A percentile compares a stretch with the other conserved stretches of the same genome.
Evolutionary conservation across 805 yeast species (phyloP).

Genomic region (Suhomyces tanzawaensis): DNA sequence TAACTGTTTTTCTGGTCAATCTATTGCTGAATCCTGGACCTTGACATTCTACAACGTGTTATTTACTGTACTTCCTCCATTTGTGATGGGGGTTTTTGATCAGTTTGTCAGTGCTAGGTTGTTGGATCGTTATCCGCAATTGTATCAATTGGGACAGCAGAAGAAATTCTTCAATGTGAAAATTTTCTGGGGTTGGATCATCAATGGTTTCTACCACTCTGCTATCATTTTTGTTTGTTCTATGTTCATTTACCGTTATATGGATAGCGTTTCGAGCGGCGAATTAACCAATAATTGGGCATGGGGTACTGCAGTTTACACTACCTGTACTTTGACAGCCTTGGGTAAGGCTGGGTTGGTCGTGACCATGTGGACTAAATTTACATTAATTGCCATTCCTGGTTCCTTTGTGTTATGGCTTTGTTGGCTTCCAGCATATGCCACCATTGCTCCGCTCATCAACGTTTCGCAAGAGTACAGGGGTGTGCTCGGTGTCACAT

Average conservation of each 20-base stretch:
- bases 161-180: slow-evolving; percentile 86
- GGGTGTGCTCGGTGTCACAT: slow-evolving; percentile 75
- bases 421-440: slow-evolving; percentile 81
- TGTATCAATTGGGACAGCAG: slow-evolving; percentile 86
- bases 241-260: slow-evolving; percentile 62
- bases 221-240: slow-evolving; percentile 77
- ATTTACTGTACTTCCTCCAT: slow-evolving; percentile 93
- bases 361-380: slow-evolving; percentile 93
- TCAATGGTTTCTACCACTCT: slow-evolving; percentile 93
- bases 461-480: slow-evolving; percentile 79
- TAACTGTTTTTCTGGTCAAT: slow-evolving; percentile 92
- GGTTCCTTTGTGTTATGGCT: slow-evolving; percentile 89
- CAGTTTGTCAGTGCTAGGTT: slow-evolving; percentile 91
- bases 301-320: slow-evolving; percentile 89
- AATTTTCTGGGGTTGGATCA: slow-evolving; percentile 96
- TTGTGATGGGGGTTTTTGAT: slow-evolving; percentile 94
- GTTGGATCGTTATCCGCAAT: slow-evolving; percentile 86
- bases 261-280: slow-evolving; percentile 67
- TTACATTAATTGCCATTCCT: slow-evolving; percentile 87
- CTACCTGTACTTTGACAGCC: slow-evolving; percentile 84
- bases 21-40: slow-evolving; percentile 97
- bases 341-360: slow-evolving; percentile 93
- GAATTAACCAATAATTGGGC: slow-evolving; percentile 83
- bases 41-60: slow-evolving; percentile 92
- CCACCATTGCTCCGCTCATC: slow-evolving; percentile 77